Percentiles rank a stretch among this genome's conserved stretches.
Conservation (phyloP, 2,329 filamentous ascomycete species). For the Neonectria punicea region DNA sequence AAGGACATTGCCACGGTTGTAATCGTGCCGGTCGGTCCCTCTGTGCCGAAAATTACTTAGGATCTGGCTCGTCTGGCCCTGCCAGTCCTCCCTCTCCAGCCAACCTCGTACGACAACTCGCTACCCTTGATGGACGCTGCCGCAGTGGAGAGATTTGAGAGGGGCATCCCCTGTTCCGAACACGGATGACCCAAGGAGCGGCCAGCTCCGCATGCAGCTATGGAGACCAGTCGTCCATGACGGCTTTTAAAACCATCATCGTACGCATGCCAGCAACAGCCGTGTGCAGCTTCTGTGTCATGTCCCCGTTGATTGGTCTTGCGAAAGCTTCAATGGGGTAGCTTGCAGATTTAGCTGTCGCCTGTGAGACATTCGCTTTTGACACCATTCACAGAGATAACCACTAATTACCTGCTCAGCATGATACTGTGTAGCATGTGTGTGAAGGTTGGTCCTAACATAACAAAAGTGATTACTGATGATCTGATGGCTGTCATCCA, state of each 20-base stretch:
- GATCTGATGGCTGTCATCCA: not conserved
- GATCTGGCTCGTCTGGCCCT: constrained; percentile 1
- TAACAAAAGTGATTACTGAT: not conserved
- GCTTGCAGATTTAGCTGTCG: not conserved
- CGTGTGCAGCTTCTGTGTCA: not conserved
- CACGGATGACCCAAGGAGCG: constrained; percentile 6
- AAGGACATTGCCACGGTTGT: not conserved
- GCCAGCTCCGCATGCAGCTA: constrained; percentile 11
- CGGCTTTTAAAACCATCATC: not conserved
- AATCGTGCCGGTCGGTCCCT: not conserved
- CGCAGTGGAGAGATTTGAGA: constrained; percentile 2
- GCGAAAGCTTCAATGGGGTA: not conserved
- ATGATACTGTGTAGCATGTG: not conserved
- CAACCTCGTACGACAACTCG: constrained; percentile 37
- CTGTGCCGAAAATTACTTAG: not conserved
- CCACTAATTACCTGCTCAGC: not conserved
- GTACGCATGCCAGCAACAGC: not conserved
- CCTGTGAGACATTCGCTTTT: not conserved
- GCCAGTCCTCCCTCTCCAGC: constrained; percentile 1
- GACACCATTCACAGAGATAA: not conserved
- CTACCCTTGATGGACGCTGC: not conserved
- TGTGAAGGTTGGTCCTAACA: not conserved
- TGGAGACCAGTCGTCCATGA: constrained; percentile 2
- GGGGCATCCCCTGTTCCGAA: not conserved
- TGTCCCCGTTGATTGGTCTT: not conserved